Evolutionary conservation across 2,329 filamentous ascomycete genomes (phyloP), one percentile per base, ranked within the genome.

Genomic region (Exophiala sp.): DNA sequence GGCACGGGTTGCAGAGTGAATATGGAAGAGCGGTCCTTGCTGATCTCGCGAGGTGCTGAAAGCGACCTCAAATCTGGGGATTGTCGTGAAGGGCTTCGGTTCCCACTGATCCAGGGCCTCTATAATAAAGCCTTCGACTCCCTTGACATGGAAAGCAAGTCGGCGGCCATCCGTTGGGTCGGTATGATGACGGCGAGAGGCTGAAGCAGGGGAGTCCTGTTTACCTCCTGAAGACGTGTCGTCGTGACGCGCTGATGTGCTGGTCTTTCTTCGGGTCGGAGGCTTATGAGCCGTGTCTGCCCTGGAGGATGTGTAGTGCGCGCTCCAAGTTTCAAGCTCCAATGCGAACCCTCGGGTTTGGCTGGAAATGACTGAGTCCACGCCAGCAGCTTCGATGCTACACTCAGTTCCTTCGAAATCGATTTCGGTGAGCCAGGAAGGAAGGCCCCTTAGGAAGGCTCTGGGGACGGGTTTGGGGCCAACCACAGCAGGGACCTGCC

Each of bases 341-440:
- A 98, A 64, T 0, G 88, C 88, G 34, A 95, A 76, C 14, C 93
- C 93, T 18, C 88, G 81, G 11, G 85, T 85, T 48, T 91, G 81
- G 38, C 83, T 79, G 0, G 90, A 95, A 27, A 97, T 88, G 16
- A 83, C 81, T 41, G 83, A 76, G 63, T 98, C 94, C 18, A 93
- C 75, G 1, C 93, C 93, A 14, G 93, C 93, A 46, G 97, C 79
- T 65, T 98, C 91, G 43, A 95, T 74, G 60, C 87, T 93, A 62
- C 95, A 89, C 56, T 95, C 88, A 3, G 86, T 86, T 1, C 88
- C 89, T 64, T 95, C 87, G 3, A 98, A 75, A 48, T 88, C 83
- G 55, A 89, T 84, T 54, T 91, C 83, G 30, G 90, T 69, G 5
- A 98, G 75, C 93, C 93, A 98, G 1, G 79, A 68, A 0, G 93